Evolutionary conservation across 306 rosid genomes (phyloP).

Genomic region (Pyrus betulifolia): DNA sequence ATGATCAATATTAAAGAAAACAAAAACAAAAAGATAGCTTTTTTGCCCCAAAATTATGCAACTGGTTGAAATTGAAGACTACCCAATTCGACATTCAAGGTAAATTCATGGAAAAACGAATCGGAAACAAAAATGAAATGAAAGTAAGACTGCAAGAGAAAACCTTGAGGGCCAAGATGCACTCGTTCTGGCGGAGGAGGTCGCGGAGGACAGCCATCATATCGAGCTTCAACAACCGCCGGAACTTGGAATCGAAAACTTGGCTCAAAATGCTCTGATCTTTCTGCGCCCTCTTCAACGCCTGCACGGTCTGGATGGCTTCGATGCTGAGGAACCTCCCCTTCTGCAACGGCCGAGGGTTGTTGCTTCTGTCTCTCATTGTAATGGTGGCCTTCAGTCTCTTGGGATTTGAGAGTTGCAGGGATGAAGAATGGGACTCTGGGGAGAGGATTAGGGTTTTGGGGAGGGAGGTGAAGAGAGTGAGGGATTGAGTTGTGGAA

Average conservation of each 20-base stretch:
- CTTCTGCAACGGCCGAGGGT: constrained; percentile 42
- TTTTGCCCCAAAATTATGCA: neutral
- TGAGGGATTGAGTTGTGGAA: neutral
- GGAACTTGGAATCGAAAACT: constrained; percentile 29
- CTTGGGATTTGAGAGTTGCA: neutral
- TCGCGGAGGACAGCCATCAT: constrained; percentile 46
- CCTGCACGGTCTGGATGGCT: constrained; percentile 46
- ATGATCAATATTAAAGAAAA: neutral
- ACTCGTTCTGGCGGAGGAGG: constrained; percentile 47
- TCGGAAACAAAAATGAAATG: neutral
- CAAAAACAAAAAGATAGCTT: neutral
- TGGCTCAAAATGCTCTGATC: constrained; percentile 9
- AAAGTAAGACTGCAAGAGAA: neutral
- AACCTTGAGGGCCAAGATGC: constrained; percentile 52
- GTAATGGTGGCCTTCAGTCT: constrained; percentile 15
- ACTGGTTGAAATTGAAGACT: neutral
- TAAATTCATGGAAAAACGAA: neutral
- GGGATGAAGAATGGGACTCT: neutral
- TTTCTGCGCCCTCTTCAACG: constrained; percentile 33
- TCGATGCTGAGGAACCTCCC: constrained; percentile 53
- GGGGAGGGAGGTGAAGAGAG: neutral
- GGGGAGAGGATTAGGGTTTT: neutral
- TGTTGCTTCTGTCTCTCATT: constrained; percentile 43
- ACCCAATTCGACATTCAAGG: neutral
- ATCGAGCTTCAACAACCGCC: constrained; percentile 42